Conservation (phyloP, 192 early-diverging fungal species). For the Mortierella alpina region DNA sequence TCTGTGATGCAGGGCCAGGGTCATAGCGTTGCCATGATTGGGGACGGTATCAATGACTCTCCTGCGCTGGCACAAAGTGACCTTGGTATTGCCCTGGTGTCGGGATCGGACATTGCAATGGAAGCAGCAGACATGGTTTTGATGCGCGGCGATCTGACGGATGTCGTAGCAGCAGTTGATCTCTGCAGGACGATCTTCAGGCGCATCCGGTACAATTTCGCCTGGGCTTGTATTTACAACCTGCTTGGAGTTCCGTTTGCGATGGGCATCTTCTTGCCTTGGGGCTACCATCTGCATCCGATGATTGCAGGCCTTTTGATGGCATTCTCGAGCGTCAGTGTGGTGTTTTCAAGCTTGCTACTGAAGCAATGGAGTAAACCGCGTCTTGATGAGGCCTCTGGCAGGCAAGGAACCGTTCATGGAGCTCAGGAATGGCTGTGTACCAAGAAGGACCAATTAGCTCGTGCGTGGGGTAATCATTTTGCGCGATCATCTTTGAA, state of each 20-base stretch:
- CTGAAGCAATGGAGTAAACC: conserved; percentile 76
- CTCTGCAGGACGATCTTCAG: conserved; percentile 86
- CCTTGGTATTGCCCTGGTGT: conserved; percentile 89
- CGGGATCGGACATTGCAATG: conserved; percentile 95
- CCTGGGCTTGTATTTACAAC: conserved; percentile 94
- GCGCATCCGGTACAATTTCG: conserved; percentile 87
- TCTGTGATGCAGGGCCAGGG: conserved; percentile 69
- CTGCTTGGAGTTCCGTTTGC: conserved; percentile 90
- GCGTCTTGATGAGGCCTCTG: not conserved
- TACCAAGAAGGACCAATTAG: too few relatives aligned
- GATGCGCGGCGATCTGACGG: conserved; percentile 87
- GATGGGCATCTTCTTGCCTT: conserved; percentile 91
- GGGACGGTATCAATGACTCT: conserved; percentile 97
- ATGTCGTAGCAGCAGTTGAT: conserved; percentile 89
- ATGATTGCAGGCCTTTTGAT: conserved; percentile 96
- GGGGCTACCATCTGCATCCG: conserved; percentile 87
- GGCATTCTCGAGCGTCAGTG: conserved; percentile 91
- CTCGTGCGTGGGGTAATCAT: too few relatives aligned
- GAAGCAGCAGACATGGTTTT: conserved; percentile 94
- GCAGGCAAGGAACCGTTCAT: too few relatives aligned
- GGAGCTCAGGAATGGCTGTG: too few relatives aligned
- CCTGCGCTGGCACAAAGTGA: conserved; percentile 88
- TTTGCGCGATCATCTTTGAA: too few relatives aligned
- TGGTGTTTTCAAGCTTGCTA: conserved; percentile 88
- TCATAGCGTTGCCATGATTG: conserved; percentile 89